Evolutionary conservation across 1,284 basidiomycete genomes (phyloP), one percentile per base, ranked within the genome.

Genomic region (Ustilago trichophora): DNA sequence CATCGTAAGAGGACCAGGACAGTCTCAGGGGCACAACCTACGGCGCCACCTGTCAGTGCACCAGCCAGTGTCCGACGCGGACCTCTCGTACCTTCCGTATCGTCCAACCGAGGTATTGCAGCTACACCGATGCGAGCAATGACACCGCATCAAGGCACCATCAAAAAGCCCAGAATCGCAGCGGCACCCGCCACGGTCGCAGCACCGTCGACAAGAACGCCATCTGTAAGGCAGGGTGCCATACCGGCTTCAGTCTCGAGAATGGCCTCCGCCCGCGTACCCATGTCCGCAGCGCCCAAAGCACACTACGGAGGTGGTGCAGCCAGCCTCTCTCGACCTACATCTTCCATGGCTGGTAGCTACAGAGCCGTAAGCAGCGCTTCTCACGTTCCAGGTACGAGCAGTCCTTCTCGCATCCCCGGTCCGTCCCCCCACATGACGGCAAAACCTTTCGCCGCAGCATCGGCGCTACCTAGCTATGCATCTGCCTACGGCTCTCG

Each of bases 361-460:
- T 68, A 53, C 25, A 29, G 65, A 26, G 43, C 57, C 3, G 58
- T 45, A 10, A 68, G 65, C 49, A 57, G 40, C 31, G 48, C 57
- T 9, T 68, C 65, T 18, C 53, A 59, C 21, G 52, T 48, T n/a
- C 32, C 52, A 3, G 53, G 52, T n/a, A 25, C 36, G 26, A 43
- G 59, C 48, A 69, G 66, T 26, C 66, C 66, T 8, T 69, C 66
- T 3, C 55, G 66, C 26, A 69, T 69, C 25, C 55, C 66, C 25
- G 65, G 65, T 12, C 49, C 64, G 4, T 46, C 47, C 0, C 44
- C 52, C 4, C 64, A 54, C 12, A 16, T 55, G 2, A 18, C 38
- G 3, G 38, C 56, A 2, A 59, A 42, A 16, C 42, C 56, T 2
- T 67, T 55, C 19, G 52, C 34, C n/a, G 45, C 45, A 7, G 34